These are phyloP conservation scores for Penicillium soppii DNA, from an alignment of 495 filamentous ascomycete species.

Conservation along the genomic window DNA sequence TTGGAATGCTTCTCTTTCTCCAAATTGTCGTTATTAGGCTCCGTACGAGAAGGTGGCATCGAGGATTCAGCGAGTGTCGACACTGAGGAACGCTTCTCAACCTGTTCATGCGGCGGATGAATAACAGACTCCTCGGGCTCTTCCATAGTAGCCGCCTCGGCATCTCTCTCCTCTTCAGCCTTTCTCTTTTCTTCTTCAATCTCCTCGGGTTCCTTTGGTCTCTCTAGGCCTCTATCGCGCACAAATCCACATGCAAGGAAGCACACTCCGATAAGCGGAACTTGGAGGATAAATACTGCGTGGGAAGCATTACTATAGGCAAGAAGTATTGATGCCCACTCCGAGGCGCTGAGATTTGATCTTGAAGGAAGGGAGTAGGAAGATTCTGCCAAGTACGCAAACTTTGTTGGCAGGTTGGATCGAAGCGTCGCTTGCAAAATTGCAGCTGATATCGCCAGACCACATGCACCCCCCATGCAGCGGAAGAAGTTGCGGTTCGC, in stretches of 20 bases:
- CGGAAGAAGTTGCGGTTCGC: conserved; percentile 64
- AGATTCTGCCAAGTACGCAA: conserved; percentile 40
- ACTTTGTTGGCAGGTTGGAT: conserved; percentile 41
- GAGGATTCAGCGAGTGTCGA: conserved; percentile 24
- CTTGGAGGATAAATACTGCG: conserved; percentile 53
- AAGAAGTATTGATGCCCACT: conserved; percentile 42
- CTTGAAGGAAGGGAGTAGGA: conserved; percentile 42
- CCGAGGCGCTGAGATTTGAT: conserved; percentile 28
- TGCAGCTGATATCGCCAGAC: conserved; percentile 59
- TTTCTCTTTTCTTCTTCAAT: conserved; percentile 31
- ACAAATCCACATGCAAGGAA: conserved; percentile 53
- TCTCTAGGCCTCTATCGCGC: conserved; percentile 52
- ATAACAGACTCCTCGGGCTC: not conserved
- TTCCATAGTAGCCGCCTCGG: conserved; percentile 16
- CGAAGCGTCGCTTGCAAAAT: conserved; percentile 52
- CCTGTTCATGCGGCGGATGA: not conserved
- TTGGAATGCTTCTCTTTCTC: conserved; percentile 3
- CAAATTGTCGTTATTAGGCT: not conserved
- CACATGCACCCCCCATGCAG: conserved; percentile 57
- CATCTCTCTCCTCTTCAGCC: conserved; percentile 18
- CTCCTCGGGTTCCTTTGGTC: conserved; percentile 47
- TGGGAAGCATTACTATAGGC: conserved; percentile 54
- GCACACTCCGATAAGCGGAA: conserved; percentile 54
- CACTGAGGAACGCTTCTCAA: conserved; percentile 16
- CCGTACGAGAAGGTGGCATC: conserved; percentile 16